These are phyloP conservation scores for Akebia trifoliata DNA, from an alignment of 164 flowering plant species.

Conservation along the genomic window DNA sequence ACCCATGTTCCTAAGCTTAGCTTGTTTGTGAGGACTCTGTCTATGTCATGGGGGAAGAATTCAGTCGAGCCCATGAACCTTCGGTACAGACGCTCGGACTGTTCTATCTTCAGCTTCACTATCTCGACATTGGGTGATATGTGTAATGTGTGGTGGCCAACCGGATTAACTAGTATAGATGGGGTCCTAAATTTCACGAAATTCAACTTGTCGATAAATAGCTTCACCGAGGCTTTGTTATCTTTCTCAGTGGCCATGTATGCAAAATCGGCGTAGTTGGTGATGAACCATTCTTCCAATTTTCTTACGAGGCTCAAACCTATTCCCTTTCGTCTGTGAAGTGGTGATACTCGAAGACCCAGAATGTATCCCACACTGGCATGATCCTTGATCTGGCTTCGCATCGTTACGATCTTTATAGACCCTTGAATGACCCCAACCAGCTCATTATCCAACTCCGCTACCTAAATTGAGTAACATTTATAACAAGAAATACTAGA, in stretches of 20 bases:
- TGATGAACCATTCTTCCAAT: constrained; percentile 60
- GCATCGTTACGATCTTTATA: constrained; percentile 39
- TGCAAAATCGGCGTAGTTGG: constrained; percentile 43
- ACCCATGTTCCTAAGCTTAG: constrained; percentile 71
- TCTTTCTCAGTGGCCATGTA: constrained; percentile 80
- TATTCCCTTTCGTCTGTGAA: constrained; percentile 45
- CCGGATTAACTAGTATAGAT: constrained; percentile 55
- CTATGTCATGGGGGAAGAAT: constrained; percentile 63
- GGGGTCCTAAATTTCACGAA: constrained; percentile 47
- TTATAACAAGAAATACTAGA: not conserved
- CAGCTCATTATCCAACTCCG: constrained; percentile 44
- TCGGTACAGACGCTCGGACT: constrained; percentile 49
- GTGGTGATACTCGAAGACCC: constrained; percentile 59
- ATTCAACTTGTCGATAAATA: constrained; percentile 44
- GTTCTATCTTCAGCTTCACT: constrained; percentile 32
- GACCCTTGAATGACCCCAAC: constrained; percentile 69
- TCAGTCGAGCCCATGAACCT: constrained; percentile 40
- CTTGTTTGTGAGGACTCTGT: constrained; percentile 35
- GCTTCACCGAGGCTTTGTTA: constrained; percentile 52
- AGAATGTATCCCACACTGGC: constrained; percentile 58
- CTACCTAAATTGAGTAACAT: constrained; percentile 37
- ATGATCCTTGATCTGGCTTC: constrained; percentile 6
- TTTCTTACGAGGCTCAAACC: constrained; percentile 39
- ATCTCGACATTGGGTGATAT: constrained; percentile 27
- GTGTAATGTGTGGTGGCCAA: constrained; percentile 10